phyloP scores from a whole-genome alignment of 2,329 filamentous ascomycete species.

The Aureobasidium sp. region DNA sequence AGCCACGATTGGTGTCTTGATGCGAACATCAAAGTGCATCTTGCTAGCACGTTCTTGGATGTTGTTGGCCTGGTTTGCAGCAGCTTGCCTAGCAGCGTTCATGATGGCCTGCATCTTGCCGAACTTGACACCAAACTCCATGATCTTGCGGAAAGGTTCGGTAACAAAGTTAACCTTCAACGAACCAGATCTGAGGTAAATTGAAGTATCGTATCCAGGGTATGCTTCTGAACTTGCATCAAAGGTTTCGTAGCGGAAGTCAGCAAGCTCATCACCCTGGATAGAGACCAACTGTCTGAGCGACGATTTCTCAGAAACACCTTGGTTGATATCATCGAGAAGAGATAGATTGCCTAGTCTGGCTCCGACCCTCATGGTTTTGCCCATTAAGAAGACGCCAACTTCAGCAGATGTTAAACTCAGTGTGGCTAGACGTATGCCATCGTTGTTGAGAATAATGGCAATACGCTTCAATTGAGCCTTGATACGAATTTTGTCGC shows the following conservation, averaged over 20 bases:
- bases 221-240: slow-evolving; percentile 69
- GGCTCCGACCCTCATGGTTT: slow-evolving; percentile 79
- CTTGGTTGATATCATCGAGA: slow-evolving; percentile 88
- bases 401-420: slow-evolving; percentile 90
- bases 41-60: slow-evolving; percentile 84
- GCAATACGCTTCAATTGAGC: slow-evolving; percentile 89
- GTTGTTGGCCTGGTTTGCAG: slow-evolving; percentile 86
- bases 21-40: slow-evolving; percentile 86
- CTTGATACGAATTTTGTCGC: slow-evolving; percentile 84
- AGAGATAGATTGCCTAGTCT: slow-evolving; percentile 81
- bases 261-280: slow-evolving; percentile 87
- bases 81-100: slow-evolving; percentile 91
- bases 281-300: slow-evolving; percentile 87
- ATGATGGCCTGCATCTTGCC: slow-evolving; percentile 99
- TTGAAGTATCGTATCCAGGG: slow-evolving; percentile 88
- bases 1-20: slow-evolving; percentile 93
- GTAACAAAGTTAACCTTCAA: slow-evolving; percentile 96
- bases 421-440: slow-evolving; percentile 84
- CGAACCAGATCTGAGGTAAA: slow-evolving; percentile 85
- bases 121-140: slow-evolving; percentile 97
- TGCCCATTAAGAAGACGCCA: slow-evolving; percentile 77
- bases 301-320: slow-evolving; percentile 71
- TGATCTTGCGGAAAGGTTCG: slow-evolving; percentile 95
- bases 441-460: slow-evolving; percentile 94
- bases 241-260: slow-evolving; percentile 97